phyloP scores from a whole-genome alignment of 345 rosid species.

The Arabidopsis suecica region DNA sequence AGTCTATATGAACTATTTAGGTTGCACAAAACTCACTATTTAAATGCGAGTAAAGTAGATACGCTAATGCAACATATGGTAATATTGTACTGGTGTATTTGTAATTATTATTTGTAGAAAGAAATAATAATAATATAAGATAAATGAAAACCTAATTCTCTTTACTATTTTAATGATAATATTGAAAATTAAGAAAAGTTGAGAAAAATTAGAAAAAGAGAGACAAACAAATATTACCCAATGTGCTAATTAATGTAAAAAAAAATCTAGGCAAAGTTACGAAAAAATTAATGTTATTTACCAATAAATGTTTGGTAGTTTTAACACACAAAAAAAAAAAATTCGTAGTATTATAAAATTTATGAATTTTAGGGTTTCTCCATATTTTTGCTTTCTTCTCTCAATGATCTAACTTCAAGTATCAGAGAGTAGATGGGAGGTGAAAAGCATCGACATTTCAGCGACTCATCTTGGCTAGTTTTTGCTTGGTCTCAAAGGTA shows the following conservation, averaged over 20 bases:
- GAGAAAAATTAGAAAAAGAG: conserved; percentile 24
- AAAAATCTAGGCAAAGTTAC: conserved; percentile 36
- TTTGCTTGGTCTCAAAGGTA: too few species aligned
- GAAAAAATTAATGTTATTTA: conserved; percentile 26
- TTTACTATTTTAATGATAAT: conserved; percentile 27
- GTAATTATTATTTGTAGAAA: conserved; percentile 28
- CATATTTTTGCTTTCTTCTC: conserved; percentile 24
- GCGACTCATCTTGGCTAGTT: too few species aligned
- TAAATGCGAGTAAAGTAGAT: conserved; percentile 34
- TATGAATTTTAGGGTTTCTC: neutral
- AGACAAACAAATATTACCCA: neutral
- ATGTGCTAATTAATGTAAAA: conserved; percentile 37
- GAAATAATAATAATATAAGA: conserved; percentile 31
- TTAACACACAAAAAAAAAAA: too few species aligned
- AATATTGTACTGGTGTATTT: conserved; percentile 28
- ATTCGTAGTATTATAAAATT: neutral
- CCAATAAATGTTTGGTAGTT: conserved; percentile 12
- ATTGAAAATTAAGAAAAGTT: conserved; percentile 13
- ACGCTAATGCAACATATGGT: conserved; percentile 35
- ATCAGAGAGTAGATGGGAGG: too few species aligned
- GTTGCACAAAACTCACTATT: conserved; percentile 26
- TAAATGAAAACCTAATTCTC: conserved; percentile 6
- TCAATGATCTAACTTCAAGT: too few species aligned
- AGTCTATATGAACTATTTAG: conserved; percentile 16
- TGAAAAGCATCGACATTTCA: too few species aligned